A percentile compares a stretch with the other conserved stretches of the same genome.
Evolutionary conservation across 202 grass and related monocot species (phyloP).

Genomic region (Carex arenaria): DNA sequence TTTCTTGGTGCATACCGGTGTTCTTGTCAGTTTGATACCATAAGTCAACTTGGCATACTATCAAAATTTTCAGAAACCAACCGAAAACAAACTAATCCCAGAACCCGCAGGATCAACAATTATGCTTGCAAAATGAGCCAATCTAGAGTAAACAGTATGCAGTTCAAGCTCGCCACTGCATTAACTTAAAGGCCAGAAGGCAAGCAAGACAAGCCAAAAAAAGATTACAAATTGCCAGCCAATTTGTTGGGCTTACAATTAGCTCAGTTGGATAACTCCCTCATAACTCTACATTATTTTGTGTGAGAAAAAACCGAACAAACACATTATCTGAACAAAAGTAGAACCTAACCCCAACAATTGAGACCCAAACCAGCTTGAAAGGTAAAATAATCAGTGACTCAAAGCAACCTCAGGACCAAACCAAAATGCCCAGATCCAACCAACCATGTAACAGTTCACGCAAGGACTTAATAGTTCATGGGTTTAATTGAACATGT

Average conservation of each 20-base stretch:
- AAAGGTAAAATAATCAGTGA: neutral
- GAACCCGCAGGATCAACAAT: neutral
- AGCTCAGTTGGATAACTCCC: neutral
- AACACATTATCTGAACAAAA: neutral
- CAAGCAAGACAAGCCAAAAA: neutral
- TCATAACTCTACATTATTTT: neutral
- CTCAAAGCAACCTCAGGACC: neutral
- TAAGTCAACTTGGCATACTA: neutral
- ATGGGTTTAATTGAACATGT: neutral
- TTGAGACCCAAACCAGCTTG: neutral
- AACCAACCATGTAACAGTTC: neutral
- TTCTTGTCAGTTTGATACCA: neutral
- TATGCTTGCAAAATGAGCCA: neutral
- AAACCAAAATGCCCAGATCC: neutral
- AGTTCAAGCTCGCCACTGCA: neutral
- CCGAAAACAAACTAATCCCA: neutral
- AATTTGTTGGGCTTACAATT: neutral
- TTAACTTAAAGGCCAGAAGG: neutral
- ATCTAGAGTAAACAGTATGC: neutral
- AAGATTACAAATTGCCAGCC: neutral
- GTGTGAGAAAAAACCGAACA: neutral
- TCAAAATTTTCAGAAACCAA: neutral
- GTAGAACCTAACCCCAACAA: neutral
- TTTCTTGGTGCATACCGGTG: neutral
- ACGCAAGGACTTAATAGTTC: neutral